phyloP scores from a whole-genome alignment of 2,329 filamentous ascomycete genomes.

The Colletotrichum plurivorum region DNA sequence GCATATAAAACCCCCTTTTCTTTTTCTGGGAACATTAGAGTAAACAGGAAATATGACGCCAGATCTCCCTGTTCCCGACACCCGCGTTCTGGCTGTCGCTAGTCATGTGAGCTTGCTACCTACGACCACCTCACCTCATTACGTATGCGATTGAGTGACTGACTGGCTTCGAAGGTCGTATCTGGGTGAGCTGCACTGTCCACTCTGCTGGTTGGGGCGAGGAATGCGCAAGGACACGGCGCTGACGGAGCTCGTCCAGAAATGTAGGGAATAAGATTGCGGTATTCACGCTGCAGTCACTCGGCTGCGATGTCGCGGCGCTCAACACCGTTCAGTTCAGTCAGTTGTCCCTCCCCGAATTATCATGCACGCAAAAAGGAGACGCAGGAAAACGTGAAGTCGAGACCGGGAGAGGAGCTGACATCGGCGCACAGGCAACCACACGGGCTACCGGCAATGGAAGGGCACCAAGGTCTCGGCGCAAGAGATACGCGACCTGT shows the following conservation, averaged over 20 bases:
- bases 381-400: too few relatives aligned
- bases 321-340: constrained; percentile 99
- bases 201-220: background rate
- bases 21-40: background rate
- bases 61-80: constrained; percentile 66
- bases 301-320: constrained; percentile 94
- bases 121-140: background rate
- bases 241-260: constrained; percentile 60
- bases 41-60: constrained; percentile 50
- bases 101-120: constrained; percentile 83
- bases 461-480: constrained; percentile 88
- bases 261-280: constrained; percentile 99
- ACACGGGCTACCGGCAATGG: constrained; percentile 91
- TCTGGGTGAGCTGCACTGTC: constrained; percentile 54
- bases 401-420: background rate
- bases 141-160: constrained; percentile 38
- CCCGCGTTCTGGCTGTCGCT: constrained; percentile 85
- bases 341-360: constrained; percentile 59
- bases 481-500: constrained; percentile 86
- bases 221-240: too few relatives aligned
- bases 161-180: constrained; percentile 55
- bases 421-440: constrained; percentile 78
- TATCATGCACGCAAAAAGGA: background rate
- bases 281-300: constrained; percentile 91
- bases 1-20: background rate